Evolutionary conservation across 352 stramenopile species (phyloP), one percentile per base, ranked within the genome.

Genomic region (Phytopythium boreale): DNA sequence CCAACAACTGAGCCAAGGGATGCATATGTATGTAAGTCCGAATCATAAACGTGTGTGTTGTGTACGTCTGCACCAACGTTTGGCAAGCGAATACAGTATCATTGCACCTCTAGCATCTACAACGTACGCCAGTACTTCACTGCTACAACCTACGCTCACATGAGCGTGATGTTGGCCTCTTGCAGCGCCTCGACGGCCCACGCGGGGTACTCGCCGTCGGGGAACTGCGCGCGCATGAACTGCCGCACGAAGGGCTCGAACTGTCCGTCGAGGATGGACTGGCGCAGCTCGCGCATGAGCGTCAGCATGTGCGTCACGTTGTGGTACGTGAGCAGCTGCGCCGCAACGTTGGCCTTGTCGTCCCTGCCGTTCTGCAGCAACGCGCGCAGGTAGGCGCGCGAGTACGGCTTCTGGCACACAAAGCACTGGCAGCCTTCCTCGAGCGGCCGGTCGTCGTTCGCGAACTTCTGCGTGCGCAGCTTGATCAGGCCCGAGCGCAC

Each of bases 251-350:
- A 96, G 11, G 69, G 22, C 51, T 88, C 79, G 64, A 93, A 96
- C 19, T 66, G 53, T 36, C 75, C 77, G 61, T 93, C 80, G 31
- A 96, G 79, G 43, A 96, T 90, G 37, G 79, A 78, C 62, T 89
- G 72, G n/a, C 84, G 74, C 61, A 95, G 73, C 47, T 68, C 57
- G 24, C 78, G 75, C 82, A 93, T 92, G 50, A 96, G 82, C 56
- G 80, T 69, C 15, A 95, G 72, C 79, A 96, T 91, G 74, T 94
- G 93, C 53, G 84, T 81, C 24, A 96, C 75, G 61, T 96, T 96
- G 74, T 96, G 87, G 63, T 82, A 80, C 68, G 87, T 94, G 49
- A 95, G 69, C 39, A 93, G 69, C 58, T 88, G 77, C 22, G 80
- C 79, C 24, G 82, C 83, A 56, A 92, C 82, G 62, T 74, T 73